Base-by-base conservation (phyloP, 208 protist genomes). In the Crithidia fasciculata region DNA sequence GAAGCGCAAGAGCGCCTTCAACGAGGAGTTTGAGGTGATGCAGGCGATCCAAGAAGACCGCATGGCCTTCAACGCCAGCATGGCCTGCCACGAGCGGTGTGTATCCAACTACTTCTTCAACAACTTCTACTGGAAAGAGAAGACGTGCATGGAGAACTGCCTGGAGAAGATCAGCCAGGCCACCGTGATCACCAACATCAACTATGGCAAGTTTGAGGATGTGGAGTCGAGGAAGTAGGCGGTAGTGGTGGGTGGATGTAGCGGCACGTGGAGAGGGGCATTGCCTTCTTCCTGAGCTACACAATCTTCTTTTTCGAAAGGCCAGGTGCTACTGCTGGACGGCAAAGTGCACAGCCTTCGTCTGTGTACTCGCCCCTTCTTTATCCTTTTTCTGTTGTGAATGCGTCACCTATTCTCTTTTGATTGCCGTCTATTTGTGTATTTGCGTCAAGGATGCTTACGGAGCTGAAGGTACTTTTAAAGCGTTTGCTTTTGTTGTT, bases 71-170 rank as follows among this genome's bases (percentile, higher is more conserved):
- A 55, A 71, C 58, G 84, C 86, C 54, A 91, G 81, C 65, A 76
- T 94, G 36, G 71, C 77, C 50, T 97, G 93, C 73, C 87, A 95
- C 69, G 86, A 95, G 58, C 88, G 89, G 37, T 97, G 93, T 56
- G 85, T 97, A 19, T 63, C 71, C 37, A 79, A 92, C 57, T 95
- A 95, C 76, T 90, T 64, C 70, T 70, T 92, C 36, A 97, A 95
- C 74, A 78, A 95, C 74, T 90, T 95, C 55, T 93, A 93, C 61
- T 69, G 78, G 18, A 50, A 69, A 6, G 93, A 95, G 68, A 86
- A 92, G 74, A 83, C 69, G 15, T 97, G 93, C 82, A 95, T 95
- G 90, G 57, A 86, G 16, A 97, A 97, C 71, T 97, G 93, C 60
- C 72, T 97, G n/a, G 88, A 92, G 43, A 94, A 95, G 81, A 79